phyloP scores from a whole-genome alignment of 129 eudicot species.

The Cynara cardunculus region DNA sequence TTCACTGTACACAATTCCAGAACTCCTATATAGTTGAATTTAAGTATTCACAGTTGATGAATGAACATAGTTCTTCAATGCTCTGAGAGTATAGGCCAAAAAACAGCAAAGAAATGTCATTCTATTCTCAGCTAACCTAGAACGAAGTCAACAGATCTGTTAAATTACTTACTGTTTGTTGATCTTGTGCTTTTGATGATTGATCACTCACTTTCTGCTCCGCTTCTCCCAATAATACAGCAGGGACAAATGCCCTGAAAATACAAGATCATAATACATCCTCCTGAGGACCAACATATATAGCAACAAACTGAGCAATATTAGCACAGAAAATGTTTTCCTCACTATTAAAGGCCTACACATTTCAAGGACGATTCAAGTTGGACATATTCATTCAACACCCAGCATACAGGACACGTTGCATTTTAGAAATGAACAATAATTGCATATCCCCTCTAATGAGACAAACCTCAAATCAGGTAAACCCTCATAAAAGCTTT shows the following conservation, averaged over 20 bases:
- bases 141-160: not conserved
- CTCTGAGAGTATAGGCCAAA: not conserved
- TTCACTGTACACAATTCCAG: no score
- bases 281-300: not conserved
- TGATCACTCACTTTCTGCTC: constrained; percentile 79
- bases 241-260: constrained; percentile 94
- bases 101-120: not conserved
- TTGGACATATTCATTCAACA: not conserved
- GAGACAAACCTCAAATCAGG: constrained; percentile 84
- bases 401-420: not conserved
- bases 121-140: not conserved
- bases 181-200: constrained; percentile 66
- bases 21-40: no score
- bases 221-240: constrained; percentile 85
- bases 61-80: not conserved
- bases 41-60: no score
- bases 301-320: not conserved
- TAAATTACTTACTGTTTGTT: constrained; percentile 48
- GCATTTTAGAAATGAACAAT: not conserved
- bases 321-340: not conserved
- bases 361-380: not conserved
- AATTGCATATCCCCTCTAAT: not conserved
- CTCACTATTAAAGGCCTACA: not conserved
- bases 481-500: constrained; percentile 84
- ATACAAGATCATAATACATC: constrained; percentile 16